Evolutionary conservation across 495 filamentous ascomycete species (phyloP).

Genomic region (Neurospora hispaniola): DNA sequence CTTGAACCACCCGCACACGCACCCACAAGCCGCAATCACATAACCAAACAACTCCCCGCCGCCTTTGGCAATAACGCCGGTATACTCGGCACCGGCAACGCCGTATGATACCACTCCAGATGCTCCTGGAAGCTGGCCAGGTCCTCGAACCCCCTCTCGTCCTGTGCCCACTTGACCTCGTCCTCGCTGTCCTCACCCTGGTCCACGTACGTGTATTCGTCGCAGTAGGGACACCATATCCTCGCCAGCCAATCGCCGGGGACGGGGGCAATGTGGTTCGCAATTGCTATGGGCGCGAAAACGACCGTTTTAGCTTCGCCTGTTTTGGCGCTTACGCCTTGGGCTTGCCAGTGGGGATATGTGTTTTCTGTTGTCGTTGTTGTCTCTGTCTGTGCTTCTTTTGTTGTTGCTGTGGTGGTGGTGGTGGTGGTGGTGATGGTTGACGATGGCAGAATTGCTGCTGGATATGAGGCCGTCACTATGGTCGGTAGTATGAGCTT

Average conservation of each 20-base stretch:
- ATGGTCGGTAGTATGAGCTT: background rate
- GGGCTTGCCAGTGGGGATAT: slow-evolving; percentile 26
- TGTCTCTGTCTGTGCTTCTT: background rate
- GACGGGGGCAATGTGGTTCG: slow-evolving; percentile 36
- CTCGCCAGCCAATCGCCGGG: slow-evolving; percentile 31
- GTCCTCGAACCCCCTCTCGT: slow-evolving; percentile 31
- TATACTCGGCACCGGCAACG: slow-evolving; percentile 20
- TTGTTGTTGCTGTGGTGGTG: background rate
- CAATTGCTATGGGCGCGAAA: slow-evolving; percentile 38
- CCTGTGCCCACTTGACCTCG: slow-evolving; percentile 29
- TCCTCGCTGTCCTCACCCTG: slow-evolving; percentile 33
- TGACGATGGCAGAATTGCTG: background rate
- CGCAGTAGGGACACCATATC: slow-evolving; percentile 36
- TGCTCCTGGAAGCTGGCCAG: slow-evolving; percentile 33
- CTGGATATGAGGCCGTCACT: background rate
- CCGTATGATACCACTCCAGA: slow-evolving; percentile 36
- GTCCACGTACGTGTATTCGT: slow-evolving; percentile 36
- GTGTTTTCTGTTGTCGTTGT: slow-evolving; percentile 5
- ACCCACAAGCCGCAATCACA: slow-evolving; percentile 18
- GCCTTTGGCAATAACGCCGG: slow-evolving; percentile 5
- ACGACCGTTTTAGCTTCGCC: slow-evolving; percentile 32
- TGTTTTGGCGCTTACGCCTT: slow-evolving; percentile 8
- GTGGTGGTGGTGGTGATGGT: background rate
- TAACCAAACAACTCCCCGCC: slow-evolving; percentile 23
- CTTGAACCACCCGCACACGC: background rate